A percentile compares a stretch with the other conserved stretches of the same genome.
These are phyloP conservation scores for Malus hybrid DNA, from an alignment of 331 rosid genomes.

Conservation along the genomic window DNA sequence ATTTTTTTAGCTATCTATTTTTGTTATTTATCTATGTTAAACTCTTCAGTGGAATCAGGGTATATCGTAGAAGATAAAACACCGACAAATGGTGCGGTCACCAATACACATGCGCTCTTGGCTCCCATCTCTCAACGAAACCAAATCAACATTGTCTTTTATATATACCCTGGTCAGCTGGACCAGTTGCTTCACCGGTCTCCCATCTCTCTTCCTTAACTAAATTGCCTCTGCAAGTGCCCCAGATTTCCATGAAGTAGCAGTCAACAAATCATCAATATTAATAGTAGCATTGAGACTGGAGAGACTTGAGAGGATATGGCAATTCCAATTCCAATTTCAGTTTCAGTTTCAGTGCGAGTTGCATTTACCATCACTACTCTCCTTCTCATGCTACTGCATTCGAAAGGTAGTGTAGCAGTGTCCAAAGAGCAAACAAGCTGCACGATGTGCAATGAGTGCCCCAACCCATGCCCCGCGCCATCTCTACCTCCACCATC, in stretches of 20 bases:
- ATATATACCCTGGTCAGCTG: neutral
- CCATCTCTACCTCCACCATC: slow-evolving; percentile 35
- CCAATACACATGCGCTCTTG: slow-evolving; percentile 34
- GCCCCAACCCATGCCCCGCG: slow-evolving; percentile 57
- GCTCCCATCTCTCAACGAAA: neutral
- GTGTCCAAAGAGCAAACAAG: slow-evolving; percentile 35
- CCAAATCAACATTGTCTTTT: neutral
- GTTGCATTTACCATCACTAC: neutral
- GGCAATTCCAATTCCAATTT: neutral
- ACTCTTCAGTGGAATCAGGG: neutral
- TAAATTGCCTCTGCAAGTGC: too few relatives aligned
- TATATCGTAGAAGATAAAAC: slow-evolving; percentile 42
- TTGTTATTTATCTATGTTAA: neutral
- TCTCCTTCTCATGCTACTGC: neutral
- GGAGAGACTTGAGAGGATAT: neutral
- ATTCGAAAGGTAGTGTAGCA: neutral
- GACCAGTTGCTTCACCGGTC: neutral
- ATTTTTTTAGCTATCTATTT: too few relatives aligned
- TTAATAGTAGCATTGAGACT: too few relatives aligned
- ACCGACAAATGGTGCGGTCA: slow-evolving; percentile 66
- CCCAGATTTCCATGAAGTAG: neutral
- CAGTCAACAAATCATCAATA: neutral
- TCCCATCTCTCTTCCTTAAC: neutral
- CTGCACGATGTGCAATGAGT: slow-evolving; percentile 56
- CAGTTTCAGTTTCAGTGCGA: neutral